Conservation (phyloP, 2,329 filamentous ascomycete species). For the Dryadomyces quercivorus region DNA sequence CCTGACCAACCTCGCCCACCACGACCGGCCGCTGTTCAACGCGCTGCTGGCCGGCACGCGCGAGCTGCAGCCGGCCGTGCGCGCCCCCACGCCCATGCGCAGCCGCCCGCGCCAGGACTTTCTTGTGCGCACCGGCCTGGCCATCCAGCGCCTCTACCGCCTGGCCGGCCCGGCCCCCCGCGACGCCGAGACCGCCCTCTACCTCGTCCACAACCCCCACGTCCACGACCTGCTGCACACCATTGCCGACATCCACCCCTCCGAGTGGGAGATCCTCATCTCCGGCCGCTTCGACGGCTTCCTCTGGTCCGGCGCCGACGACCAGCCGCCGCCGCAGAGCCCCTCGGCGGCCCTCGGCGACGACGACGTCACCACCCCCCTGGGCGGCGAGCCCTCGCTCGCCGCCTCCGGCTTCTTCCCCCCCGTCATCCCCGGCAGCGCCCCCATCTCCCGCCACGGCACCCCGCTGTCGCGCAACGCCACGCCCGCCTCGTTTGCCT, state of each 20-base stretch:
- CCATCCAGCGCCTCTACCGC: constrained; percentile 77
- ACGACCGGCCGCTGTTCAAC: constrained; percentile 71
- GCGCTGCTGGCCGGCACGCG: constrained; percentile 55
- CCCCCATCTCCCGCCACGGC: constrained; percentile 24
- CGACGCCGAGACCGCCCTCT: constrained; percentile 77
- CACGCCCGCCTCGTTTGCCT: constrained; percentile 31
- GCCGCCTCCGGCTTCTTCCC: background rate
- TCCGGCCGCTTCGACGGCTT: constrained; percentile 95
- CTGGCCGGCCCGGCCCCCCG: constrained; percentile 54
- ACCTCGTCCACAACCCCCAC: constrained; percentile 67
- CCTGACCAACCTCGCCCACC: constrained; percentile 67
- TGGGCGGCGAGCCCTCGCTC: background rate
- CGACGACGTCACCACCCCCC: background rate
- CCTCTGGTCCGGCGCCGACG: constrained; percentile 85
- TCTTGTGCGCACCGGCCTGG: constrained; percentile 60
- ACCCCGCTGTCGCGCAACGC: constrained; percentile 32
- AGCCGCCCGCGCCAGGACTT: constrained; percentile 58
- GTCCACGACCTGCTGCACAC: constrained; percentile 82
- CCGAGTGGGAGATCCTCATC: constrained; percentile 94
- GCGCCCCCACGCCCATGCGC: constrained; percentile 57
- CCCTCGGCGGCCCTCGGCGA: constrained; percentile 22
- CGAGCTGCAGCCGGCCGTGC: constrained; percentile 41
- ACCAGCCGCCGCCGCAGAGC: constrained; percentile 23
- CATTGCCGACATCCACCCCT: constrained; percentile 72
- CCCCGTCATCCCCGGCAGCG: background rate